A percentile compares a stretch with the other conserved stretches of the same genome.
Evolutionary conservation across 768 basidiomycete species (phyloP).

Genomic region (Asterophora lycoperdoides): DNA sequence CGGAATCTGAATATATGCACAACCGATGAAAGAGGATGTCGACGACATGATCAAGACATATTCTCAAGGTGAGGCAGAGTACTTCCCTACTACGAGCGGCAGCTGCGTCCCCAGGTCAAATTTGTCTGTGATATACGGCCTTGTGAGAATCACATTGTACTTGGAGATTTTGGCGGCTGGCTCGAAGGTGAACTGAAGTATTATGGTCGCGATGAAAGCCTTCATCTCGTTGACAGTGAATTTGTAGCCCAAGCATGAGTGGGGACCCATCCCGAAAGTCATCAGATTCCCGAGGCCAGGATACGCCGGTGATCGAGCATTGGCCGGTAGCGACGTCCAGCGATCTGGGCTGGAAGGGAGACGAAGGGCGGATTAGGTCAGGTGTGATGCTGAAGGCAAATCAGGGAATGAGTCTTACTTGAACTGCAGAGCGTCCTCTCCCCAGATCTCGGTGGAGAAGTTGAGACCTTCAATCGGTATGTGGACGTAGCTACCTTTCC

Average conservation of each 20-base stretch:
- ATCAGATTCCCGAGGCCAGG: slow-evolving; percentile 48
- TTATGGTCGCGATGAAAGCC: slow-evolving; percentile 41
- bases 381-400: neutral
- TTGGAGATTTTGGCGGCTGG: slow-evolving; percentile 41
- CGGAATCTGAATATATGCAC: neutral
- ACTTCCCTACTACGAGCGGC: slow-evolving; percentile 32
- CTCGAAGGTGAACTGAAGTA: slow-evolving; percentile 43
- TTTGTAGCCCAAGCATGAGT: slow-evolving; percentile 46
- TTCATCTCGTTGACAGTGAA: slow-evolving; percentile 50
- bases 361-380: slow-evolving; percentile 5
- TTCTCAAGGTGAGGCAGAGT: neutral
- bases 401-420: slow-evolving; percentile 35
- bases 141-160: slow-evolving; percentile 45
- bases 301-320: slow-evolving; percentile 31
- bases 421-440: slow-evolving; percentile 47
- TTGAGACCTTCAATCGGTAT: slow-evolving; percentile 57
- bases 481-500: slow-evolving; percentile 53
- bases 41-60: neutral
- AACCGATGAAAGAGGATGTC: neutral
- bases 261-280: slow-evolving; percentile 51
- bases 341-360: slow-evolving; percentile 44
- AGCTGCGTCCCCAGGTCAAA: slow-evolving; percentile 37
- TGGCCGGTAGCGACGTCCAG: slow-evolving; percentile 40
- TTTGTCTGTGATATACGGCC: slow-evolving; percentile 43
- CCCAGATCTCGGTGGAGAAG: slow-evolving; percentile 50